Evolutionary conservation across 1,284 basidiomycete species (phyloP).

Genomic region (Hemileia vastatrix): DNA sequence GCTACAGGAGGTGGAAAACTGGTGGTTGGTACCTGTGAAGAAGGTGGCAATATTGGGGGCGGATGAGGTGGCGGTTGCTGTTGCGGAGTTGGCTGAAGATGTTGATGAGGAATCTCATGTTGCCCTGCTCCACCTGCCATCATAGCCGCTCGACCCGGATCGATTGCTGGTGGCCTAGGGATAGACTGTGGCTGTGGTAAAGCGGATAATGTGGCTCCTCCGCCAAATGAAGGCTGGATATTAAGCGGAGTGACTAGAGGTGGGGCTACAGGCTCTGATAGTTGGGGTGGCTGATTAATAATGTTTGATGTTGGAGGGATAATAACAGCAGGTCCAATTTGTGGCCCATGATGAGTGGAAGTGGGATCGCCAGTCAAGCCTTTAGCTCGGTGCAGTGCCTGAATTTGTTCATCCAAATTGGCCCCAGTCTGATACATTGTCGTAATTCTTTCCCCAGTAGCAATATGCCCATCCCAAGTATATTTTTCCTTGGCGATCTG

Average conservation of each 20-base stretch:
- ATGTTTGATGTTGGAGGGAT: no score
- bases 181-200: slow-evolving; percentile 38
- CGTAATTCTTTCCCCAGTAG: slow-evolving; percentile 72
- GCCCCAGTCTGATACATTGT: slow-evolving; percentile 81
- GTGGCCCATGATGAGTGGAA: slow-evolving; percentile 54
- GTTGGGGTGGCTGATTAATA: slow-evolving; percentile 51
- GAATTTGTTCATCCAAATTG: slow-evolving; percentile 89
- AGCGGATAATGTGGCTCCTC: slow-evolving; percentile 33
- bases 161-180: slow-evolving; percentile 55
- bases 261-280: slow-evolving; percentile 49
- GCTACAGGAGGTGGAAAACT: slow-evolving; percentile 1
- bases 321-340: slow-evolving; percentile 58
- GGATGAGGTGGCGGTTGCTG: neutral
- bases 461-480: slow-evolving; percentile 91
- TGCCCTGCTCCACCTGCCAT: slow-evolving; percentile 9
- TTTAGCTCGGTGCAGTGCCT: slow-evolving; percentile 78
- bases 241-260: no score
- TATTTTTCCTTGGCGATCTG: slow-evolving; percentile 78
- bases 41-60: neutral
- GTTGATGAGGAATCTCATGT: neutral
- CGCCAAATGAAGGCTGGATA: slow-evolving; percentile 17
- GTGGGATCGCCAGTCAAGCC: slow-evolving; percentile 52
- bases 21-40: neutral
- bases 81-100: neutral
- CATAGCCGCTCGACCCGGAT: slow-evolving; percentile 21